Percentiles rank a stretch among this genome's conserved stretches.
Evolutionary conservation across 1,139 yeast species (phyloP).

Genomic region (Blastobotrys proliferans): DNA sequence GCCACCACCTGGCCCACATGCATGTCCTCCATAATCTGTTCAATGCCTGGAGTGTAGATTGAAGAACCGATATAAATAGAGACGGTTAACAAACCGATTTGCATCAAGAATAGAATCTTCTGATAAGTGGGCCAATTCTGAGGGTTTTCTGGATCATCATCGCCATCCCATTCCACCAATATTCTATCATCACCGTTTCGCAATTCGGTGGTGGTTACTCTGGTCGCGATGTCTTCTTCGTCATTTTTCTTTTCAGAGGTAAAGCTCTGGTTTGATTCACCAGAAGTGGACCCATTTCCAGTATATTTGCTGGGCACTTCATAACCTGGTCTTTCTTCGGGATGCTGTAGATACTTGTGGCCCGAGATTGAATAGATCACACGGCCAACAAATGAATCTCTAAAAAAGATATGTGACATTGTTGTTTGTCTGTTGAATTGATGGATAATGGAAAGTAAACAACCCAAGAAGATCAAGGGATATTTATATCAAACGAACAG

Average conservation of each 20-base stretch:
- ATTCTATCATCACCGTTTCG: too few species aligned
- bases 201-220: too few species aligned
- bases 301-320: slow-evolving; percentile 18
- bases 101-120: slow-evolving; percentile 40
- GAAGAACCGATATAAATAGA: slow-evolving; percentile 61
- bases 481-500: too few species aligned
- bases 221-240: slow-evolving; percentile 8
- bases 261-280: not conserved
- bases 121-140: slow-evolving; percentile 46
- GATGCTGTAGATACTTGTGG: slow-evolving; percentile 13
- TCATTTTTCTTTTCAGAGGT: not conserved
- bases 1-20: slow-evolving; percentile 43
- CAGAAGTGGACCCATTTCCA: too few species aligned
- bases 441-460: too few species aligned
- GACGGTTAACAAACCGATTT: slow-evolving; percentile 46
- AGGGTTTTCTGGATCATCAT: slow-evolving; percentile 53
- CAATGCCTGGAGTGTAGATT: slow-evolving; percentile 55
- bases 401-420: too few species aligned
- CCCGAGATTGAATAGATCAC: slow-evolving; percentile 17
- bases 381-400: slow-evolving; percentile 18
- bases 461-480: too few species aligned
- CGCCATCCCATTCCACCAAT: slow-evolving; percentile 41
- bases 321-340: slow-evolving; percentile 20
- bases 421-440: too few species aligned
- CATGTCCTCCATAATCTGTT: slow-evolving; percentile 42